Conservation (phyloP, 1,284 basidiomycete genomes). For the Exobasidium rhododendri region DNA sequence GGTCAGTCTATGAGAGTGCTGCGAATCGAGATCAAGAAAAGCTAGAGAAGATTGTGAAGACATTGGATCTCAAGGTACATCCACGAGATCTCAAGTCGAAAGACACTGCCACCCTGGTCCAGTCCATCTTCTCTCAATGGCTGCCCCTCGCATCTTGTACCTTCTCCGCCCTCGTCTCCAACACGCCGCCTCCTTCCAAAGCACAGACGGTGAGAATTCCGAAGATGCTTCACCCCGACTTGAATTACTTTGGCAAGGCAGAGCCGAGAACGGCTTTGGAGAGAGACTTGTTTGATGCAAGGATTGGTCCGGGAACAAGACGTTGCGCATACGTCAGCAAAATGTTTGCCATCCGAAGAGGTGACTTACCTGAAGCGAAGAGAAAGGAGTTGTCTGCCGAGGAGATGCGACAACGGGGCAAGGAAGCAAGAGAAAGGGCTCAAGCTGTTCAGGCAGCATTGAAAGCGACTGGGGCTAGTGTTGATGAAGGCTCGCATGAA, state of each 20-base stretch:
- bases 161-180: slow-evolving; percentile 86
- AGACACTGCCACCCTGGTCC: slow-evolving; percentile 78
- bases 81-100: slow-evolving; percentile 89
- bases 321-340: slow-evolving; percentile 79
- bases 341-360: slow-evolving; percentile 85
- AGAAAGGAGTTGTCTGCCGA: slow-evolving; percentile 68
- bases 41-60: slow-evolving; percentile 79
- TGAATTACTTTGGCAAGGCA: slow-evolving; percentile 53
- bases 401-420: slow-evolving; percentile 73
- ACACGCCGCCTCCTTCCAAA: slow-evolving; percentile 78
- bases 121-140: slow-evolving; percentile 91
- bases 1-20: slow-evolving; percentile 73
- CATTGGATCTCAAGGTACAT: slow-evolving; percentile 77
- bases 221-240: slow-evolving; percentile 85
- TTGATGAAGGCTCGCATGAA: slow-evolving; percentile 17
- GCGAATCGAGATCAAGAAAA: slow-evolving; percentile 61
- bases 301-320: slow-evolving; percentile 31
- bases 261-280: slow-evolving; percentile 68
- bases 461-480: slow-evolving; percentile 47
- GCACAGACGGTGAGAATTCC: slow-evolving; percentile 83
- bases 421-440: slow-evolving; percentile 38
- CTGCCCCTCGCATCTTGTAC: slow-evolving; percentile 87
- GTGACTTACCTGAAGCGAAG: slow-evolving; percentile 81
- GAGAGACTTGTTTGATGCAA: slow-evolving; percentile 66
- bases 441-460: slow-evolving; percentile 38